These are phyloP conservation scores for Pythium plurisporium DNA, from an alignment of 352 stramenopile genomes.

Conservation along the genomic window DNA sequence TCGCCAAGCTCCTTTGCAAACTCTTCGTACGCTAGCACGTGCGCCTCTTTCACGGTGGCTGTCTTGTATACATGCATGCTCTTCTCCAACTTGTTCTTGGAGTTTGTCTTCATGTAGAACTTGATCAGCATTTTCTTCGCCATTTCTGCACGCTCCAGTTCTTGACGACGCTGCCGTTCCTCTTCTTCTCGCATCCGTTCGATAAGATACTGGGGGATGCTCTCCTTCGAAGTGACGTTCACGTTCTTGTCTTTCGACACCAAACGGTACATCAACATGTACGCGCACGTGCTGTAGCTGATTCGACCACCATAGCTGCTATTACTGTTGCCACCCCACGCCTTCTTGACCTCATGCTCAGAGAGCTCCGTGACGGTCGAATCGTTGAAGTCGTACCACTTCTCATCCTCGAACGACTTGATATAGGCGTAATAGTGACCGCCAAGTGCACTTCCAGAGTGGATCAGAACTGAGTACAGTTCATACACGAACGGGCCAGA, in stretches of 20 bases:
- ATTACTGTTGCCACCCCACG: slow-evolving; percentile 52
- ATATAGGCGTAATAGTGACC: slow-evolving; percentile 96
- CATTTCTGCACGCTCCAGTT: slow-evolving; percentile 66
- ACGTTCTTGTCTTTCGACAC: slow-evolving; percentile 65
- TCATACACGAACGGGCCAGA: slow-evolving; percentile 83
- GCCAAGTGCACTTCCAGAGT: slow-evolving; percentile 88
- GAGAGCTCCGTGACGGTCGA: slow-evolving; percentile 76
- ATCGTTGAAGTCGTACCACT: slow-evolving; percentile 90
- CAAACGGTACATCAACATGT: slow-evolving; percentile 90
- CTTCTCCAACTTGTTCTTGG: slow-evolving; percentile 65
- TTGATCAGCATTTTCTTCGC: slow-evolving; percentile 74
- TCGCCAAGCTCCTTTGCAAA: slow-evolving; percentile 57
- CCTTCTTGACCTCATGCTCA: slow-evolving; percentile 70
- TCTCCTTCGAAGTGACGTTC: slow-evolving; percentile 49
- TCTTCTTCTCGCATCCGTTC: slow-evolving; percentile 67
- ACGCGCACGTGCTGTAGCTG: slow-evolving; percentile 81
- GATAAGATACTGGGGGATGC: slow-evolving; percentile 64
- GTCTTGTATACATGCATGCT: slow-evolving; percentile 74
- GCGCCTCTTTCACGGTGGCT: slow-evolving; percentile 50
- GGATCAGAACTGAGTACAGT: slow-evolving; percentile 91
- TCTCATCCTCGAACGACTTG: slow-evolving; percentile 72
- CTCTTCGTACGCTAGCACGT: slow-evolving; percentile 37
- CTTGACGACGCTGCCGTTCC: slow-evolving; percentile 43
- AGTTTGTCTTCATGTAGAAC: slow-evolving; percentile 73
- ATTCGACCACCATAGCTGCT: slow-evolving; percentile 25